Evolutionary conservation across 208 protist species (phyloP), one percentile per base, ranked within the genome.

Genomic region (Vickermania ingenoplastis): DNA sequence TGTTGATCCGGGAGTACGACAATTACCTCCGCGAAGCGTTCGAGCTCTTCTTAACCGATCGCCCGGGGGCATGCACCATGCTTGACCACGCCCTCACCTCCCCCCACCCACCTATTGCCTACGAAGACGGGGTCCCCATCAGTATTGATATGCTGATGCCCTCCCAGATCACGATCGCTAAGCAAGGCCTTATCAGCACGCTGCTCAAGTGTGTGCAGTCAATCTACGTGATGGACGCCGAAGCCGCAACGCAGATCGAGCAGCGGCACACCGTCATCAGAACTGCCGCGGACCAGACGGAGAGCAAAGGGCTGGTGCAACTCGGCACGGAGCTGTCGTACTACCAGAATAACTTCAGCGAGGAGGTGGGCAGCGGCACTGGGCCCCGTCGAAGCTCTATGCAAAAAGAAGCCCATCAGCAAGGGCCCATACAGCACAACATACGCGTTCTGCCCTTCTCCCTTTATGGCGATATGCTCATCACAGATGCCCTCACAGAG

Each of bases 121-220:
- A n/a, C 17, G 11, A 17, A 17, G 36, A 45, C 7, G 36, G 36
- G 36, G 36, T 45, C 11, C 36, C 36, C 36, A 45, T 45, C 36
- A 45, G 36, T 45, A 45, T 45, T 45, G 36, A 45, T 17, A 45
- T 45, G 36, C 36, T 45, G 36, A 45, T 45, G 36, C 36, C 36
- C 36, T 45, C 36, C 17, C 36, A 45, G 17, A 45, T 17, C 36
- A 45, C 36, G 17, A n/a, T 45, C 11, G 36, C 17, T 7, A 45
- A 45, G 36, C 36, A 45, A 17, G 36, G 36, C 7, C 36, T 45
- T 7, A 45, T 45, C 36, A 45, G 36, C 17, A 45, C 36, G 36
- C 36, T 45, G 36, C 36, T 45, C 11, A 45, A 45, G 11, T 45
- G 36, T 45, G 36, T 45, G 11, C 7, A 45, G 36, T n/a, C 36